Base-by-base conservation (phyloP, 805 yeast genomes). In the Cyberlindnera mrakii region DNA sequence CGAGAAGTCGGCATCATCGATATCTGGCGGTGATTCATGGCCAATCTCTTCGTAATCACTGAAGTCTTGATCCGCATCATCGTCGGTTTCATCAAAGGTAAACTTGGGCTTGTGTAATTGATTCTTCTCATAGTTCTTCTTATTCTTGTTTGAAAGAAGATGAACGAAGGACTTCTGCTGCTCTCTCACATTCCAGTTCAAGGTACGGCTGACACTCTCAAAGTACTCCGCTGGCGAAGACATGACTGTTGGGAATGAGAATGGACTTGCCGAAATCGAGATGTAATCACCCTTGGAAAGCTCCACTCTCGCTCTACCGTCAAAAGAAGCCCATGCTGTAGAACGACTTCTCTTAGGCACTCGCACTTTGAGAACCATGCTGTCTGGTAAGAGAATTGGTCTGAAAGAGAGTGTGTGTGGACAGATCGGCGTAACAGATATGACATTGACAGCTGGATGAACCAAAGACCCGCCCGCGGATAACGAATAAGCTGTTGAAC, bases 261-360 rank as follows among this genome's bases (percentile, higher is more conserved):
- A 91, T 25, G 89, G 86, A 37, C 93, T 81, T 0, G 96, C 96
- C 33, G 79, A 78, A 14, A 93, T 76, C 0, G 89, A 78, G 30
- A 93, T 85, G 54, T 86, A 89, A 60, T 88, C 93, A 8, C 98
- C 97, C 43, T 78, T 79, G 30, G 68, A 64, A 37, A 93, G 65
- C 60, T 93, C 96, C 4, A 88, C 82, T 34, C 98, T 70, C 18
- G 81, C 80, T 52, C 93, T 81, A 11, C 99, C 99, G 64, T 93
- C 99, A 60, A 93, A 93, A 2, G 96, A 82, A 1, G 95, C 95
- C 95, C 96, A 93, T 0, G 98, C 97, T 0, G 96, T 86, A 5
- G 93, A 79, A 41, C 99, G 68, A 35, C 96, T 82, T 44, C 73
- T 75, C 42, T 79, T 66, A 0, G 98, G 96, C 3, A 89, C 95